Base-by-base conservation (phyloP, 805 yeast genomes). In the Candida chauliodis region DNA sequence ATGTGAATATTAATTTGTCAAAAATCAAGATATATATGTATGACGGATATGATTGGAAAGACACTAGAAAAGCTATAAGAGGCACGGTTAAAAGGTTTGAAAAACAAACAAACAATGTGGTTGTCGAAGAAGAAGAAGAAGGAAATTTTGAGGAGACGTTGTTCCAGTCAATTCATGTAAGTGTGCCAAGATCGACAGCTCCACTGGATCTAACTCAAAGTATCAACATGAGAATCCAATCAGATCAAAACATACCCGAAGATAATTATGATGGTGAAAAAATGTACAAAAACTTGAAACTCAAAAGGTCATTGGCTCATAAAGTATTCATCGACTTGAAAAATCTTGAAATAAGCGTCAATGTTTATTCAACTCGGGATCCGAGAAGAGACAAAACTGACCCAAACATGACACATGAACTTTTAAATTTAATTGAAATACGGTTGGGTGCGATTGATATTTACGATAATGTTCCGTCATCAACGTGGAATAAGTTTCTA, bases 11-110 rank as follows among this genome's bases (percentile, higher is more conserved):
- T 7, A 63, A 64, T 30, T 51, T 72, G 4, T 54, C 70, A 2
- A 70, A 69, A 34, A 58, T 67, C 0, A 53, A 50, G 1, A 50
- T 84, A 2, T 75, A 69, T 36, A 59, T 91, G 14, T 80, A 75
- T 55, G 99, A 93, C 62, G 99, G 99, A 0, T 93, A 81, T 53
- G 98, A 93, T 50, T 89, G 97, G 95, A 75, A 74, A 39, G 76
- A 77, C 30, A 88, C 98, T 0, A 71, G 95, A 41, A 69, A 67
- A 17, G 69, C 80, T 0, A 81, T 93, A 20, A 64, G 69, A 8
- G 74, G 71, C n/a, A 84, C 86, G 0, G 80, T 90, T 0, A 74
- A 73, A 38, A 61, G 75, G 8, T 75, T 87, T 6, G 88, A 82
- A 47, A 64, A 58, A 5, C 69, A 64, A 29, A 80, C 74, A 2